Evolutionary conservation across 345 rosid species (phyloP), one percentile per base, ranked within the genome.

Genomic region (Bruguiera gymnorhiza): DNA sequence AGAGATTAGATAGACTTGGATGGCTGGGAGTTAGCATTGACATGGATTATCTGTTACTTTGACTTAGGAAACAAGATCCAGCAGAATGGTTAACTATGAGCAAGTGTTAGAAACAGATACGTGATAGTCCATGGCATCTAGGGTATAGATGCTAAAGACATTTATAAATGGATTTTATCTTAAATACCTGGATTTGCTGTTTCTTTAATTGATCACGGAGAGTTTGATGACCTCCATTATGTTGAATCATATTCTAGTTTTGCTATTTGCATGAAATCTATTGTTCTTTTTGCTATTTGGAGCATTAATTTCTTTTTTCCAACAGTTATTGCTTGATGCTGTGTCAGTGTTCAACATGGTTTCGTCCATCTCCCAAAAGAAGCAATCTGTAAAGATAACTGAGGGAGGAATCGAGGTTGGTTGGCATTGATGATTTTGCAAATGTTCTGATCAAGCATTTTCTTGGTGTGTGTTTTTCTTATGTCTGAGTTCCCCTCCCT

Each of bases 371-470:
- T 89, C 96, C 51, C 83, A 81, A 73, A 80, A 81, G 83, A 88
- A 87, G 82, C 99, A 91, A 54, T 87, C 92, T 66, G 80, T 85
- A 29, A 89, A 85, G 78, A 80, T 95, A 79, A 83, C 71, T 11
- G 81, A 83, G 65, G 86, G 87, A 54, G 91, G 93, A 74, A 65
- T 89, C 72, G 97, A 88, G 97, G 97, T 91, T 9, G 48, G 86
- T 74, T 56, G 8, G 34, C 24, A 50, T 1, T 53, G 23, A 36
- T 46, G 20, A 6, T 39, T 36, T 37, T 39, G 24, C 62, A 60
- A 27, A 59, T 70, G 53, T 59, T 65, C 39, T 37, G 39, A 0
- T 57, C 53, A 20, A 27, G 46, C 27, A 79, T 9, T 46, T 30
- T 63, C 61, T 32, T 24, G 18, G 24, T 24, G 6, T 56, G 16